phyloP scores from a whole-genome alignment of 2,329 filamentous ascomycete genomes.

The Polychaeton citri region DNA sequence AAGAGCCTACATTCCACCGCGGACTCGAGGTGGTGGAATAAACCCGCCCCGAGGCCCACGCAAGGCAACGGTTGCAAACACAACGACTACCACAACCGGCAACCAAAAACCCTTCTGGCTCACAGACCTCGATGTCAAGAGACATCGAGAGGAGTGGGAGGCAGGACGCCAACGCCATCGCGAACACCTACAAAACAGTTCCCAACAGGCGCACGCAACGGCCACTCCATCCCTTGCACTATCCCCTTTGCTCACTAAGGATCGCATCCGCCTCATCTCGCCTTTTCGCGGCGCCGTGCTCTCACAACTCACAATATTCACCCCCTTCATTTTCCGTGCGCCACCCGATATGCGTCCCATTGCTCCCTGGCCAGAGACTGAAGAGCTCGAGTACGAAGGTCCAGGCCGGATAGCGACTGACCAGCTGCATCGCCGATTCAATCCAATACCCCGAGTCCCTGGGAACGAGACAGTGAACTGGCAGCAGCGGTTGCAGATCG shows the following conservation, averaged over 20 bases:
- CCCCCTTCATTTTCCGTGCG: constrained; percentile 1
- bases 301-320: constrained; percentile 25
- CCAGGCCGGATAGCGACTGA: constrained; percentile 33
- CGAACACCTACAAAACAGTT: not conserved
- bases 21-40: no score
- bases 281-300: constrained; percentile 17
- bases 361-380: constrained; percentile 26
- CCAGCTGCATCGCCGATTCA: constrained; percentile 27
- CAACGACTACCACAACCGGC: constrained; percentile 6
- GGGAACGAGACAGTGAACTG: constrained; percentile 28
- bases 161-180: constrained; percentile 1
- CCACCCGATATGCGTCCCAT: no score
- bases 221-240: not conserved
- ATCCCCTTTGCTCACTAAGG: constrained; percentile 1
- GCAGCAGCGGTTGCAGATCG: constrained; percentile 26
- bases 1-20: not conserved
- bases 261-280: not conserved
- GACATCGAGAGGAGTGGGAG: constrained; percentile 11
- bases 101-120: constrained; percentile 14
- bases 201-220: not conserved
- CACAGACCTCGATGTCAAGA: constrained; percentile 11
- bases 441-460: constrained; percentile 29
- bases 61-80: not conserved
- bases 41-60: not conserved
- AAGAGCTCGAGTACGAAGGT: constrained; percentile 35